Evolutionary conservation across 2,329 filamentous ascomycete genomes (phyloP).

Genomic region (Alternaria arborescens): DNA sequence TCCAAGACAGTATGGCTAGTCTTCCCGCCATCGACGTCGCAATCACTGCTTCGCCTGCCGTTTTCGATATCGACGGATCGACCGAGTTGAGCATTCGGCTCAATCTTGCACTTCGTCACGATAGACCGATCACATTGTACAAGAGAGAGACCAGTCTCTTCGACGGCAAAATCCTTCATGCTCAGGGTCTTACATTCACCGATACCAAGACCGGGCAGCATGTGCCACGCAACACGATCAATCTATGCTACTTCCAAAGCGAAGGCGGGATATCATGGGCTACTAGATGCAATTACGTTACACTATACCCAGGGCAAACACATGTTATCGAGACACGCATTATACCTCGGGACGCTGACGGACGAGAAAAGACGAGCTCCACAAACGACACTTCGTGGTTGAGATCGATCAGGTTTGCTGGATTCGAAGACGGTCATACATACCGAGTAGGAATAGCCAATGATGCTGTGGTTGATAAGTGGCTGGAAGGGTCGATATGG

Average conservation of each 20-base stretch:
- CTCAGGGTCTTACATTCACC: constrained; percentile 8
- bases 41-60: constrained; percentile 8
- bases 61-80: constrained; percentile 4
- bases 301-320: neutral
- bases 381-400: neutral
- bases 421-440: neutral
- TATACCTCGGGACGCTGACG: neutral
- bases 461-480: neutral
- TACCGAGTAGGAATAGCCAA: neutral
- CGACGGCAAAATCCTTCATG: neutral
- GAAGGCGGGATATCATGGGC: neutral
- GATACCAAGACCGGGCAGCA: constrained; percentile 1
- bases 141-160: constrained; percentile 1
- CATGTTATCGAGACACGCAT: neutral
- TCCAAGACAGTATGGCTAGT: neutral
- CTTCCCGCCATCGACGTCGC: neutral
- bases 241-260: neutral
- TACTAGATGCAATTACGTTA: neutral
- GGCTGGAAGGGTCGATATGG: neutral
- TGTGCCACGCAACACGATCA: neutral
- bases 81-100: constrained; percentile 1
- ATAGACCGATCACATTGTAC: neutral
- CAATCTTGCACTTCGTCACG: neutral
- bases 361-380: neutral
- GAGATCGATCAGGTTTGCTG: neutral